Conservation (phyloP, 2,329 filamentous ascomycete species). For the Coniochaeta sp. region DNA sequence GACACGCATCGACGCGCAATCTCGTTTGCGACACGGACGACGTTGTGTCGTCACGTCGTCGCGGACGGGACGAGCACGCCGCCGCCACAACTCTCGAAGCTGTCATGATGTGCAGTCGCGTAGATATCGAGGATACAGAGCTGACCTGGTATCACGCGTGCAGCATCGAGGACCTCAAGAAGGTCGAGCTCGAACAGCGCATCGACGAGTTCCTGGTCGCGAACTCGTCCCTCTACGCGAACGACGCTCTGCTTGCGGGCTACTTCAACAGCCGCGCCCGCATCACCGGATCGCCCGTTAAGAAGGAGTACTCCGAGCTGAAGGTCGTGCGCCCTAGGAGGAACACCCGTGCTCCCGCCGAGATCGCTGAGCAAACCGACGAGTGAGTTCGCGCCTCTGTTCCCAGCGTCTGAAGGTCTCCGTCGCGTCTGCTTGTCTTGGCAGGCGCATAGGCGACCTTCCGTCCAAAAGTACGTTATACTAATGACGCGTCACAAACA, state of each 20-base stretch:
- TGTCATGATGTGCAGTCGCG: not conserved
- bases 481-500: not conserved
- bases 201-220: slow-evolving; percentile 67
- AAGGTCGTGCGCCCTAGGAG: slow-evolving; percentile 38
- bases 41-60: too few species aligned
- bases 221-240: slow-evolving; percentile 58
- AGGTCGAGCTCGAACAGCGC: slow-evolving; percentile 68
- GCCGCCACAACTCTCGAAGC: not conserved
- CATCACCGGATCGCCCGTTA: slow-evolving; percentile 53
- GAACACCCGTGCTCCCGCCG: slow-evolving; percentile 36
- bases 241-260: slow-evolving; percentile 58
- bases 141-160: not conserved
- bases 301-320: slow-evolving; percentile 41
- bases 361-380: slow-evolving; percentile 24
- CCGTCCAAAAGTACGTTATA: too few species aligned
- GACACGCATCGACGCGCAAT: not conserved
- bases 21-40: not conserved
- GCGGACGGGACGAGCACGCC: not conserved
- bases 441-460: too few species aligned
- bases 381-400: slow-evolving; percentile 31
- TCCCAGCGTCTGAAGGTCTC: not conserved
- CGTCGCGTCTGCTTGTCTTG: not conserved
- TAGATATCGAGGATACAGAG: not conserved
- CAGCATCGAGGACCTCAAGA: slow-evolving; percentile 66
- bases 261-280: slow-evolving; percentile 69